Evolutionary conservation across 2,329 filamentous ascomycete genomes (phyloP).

Genomic region (Trematosphaeria pertusa): DNA sequence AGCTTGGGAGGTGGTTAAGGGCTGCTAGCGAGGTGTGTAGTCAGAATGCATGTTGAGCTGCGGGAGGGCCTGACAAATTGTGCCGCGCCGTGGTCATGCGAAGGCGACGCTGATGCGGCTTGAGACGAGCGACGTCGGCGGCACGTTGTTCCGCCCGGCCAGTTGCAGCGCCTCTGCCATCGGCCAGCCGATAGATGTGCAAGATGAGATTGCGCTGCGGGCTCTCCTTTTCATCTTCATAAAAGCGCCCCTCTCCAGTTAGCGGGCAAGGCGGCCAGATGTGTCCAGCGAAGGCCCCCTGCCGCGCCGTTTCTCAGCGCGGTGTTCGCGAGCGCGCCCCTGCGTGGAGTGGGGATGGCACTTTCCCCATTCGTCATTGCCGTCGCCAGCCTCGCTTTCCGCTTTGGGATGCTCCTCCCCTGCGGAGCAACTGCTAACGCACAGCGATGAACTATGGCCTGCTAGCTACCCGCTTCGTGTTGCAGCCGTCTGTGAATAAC

Average conservation of each 20-base stretch:
- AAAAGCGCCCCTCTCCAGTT: not conserved
- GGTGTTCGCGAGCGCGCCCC: slow-evolving; percentile 11
- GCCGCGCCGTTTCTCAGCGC: slow-evolving; percentile 10
- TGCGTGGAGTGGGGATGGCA: slow-evolving; percentile 8
- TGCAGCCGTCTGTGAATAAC: too few relatives aligned
- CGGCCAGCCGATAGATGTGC: too few relatives aligned
- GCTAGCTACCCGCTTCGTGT: slow-evolving; percentile 5
- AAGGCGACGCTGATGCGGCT: slow-evolving; percentile 9
- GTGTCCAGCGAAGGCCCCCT: slow-evolving; percentile 11
- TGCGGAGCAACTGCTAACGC: too few relatives aligned
- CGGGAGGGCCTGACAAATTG: slow-evolving; percentile 7
- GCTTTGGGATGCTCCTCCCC: slow-evolving; percentile 1
- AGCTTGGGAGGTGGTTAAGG: not conserved
- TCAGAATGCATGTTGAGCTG: not conserved
- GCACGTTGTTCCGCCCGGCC: too few relatives aligned
- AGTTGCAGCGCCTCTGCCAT: too few relatives aligned
- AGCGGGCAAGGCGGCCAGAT: not conserved
- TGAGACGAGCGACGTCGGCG: too few relatives aligned
- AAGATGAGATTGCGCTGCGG: too few relatives aligned
- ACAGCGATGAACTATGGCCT: too few relatives aligned
- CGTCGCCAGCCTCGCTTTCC: too few relatives aligned
- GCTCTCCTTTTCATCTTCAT: slow-evolving; percentile 6
- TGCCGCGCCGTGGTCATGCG: slow-evolving; percentile 5
- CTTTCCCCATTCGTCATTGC: slow-evolving; percentile 8
- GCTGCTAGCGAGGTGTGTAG: not conserved